A percentile compares a stretch with the other conserved stretches of the same genome.
Conservation (phyloP, 495 filamentous ascomycete genomes). For the Lasiosphaeria hispida region DNA sequence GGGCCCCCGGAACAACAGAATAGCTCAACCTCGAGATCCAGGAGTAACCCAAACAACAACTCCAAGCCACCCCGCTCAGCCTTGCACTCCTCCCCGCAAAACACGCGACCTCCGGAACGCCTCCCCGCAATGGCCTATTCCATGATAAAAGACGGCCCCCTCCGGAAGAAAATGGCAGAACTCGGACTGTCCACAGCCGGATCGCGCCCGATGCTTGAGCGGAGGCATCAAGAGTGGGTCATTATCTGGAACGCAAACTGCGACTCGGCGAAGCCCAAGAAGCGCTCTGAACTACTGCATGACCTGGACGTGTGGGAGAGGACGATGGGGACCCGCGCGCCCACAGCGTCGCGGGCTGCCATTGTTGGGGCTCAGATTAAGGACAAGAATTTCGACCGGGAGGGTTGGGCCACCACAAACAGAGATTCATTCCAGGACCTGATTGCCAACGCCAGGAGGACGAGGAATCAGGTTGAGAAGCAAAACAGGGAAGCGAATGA, state of each 20-base stretch:
- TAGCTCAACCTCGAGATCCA: no score
- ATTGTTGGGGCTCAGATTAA: constrained; percentile 49
- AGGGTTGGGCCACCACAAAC: constrained; percentile 71
- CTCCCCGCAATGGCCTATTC: constrained; percentile 78
- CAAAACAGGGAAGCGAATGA: constrained; percentile 7
- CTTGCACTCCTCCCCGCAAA: constrained; percentile 14
- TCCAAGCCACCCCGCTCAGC: constrained; percentile 20
- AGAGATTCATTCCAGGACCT: constrained; percentile 69
- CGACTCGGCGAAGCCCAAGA: constrained; percentile 70
- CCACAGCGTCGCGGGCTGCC: constrained; percentile 29
- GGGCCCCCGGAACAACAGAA: constrained; percentile 32
- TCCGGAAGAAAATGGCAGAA: constrained; percentile 78
- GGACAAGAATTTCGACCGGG: constrained; percentile 79
- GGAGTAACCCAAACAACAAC: constrained; percentile 19
- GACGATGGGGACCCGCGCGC: constrained; percentile 58
- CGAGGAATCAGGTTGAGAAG: constrained; percentile 12
- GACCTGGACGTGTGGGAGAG: constrained; percentile 85
- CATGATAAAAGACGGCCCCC: constrained; percentile 68
- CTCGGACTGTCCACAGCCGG: constrained; percentile 77
- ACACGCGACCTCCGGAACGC: constrained; percentile 42
- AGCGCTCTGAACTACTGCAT: constrained; percentile 65
- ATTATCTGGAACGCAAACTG: constrained; percentile 97
- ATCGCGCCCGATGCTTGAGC: constrained; percentile 62
- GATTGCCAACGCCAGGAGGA: constrained; percentile 62
- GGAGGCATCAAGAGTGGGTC: constrained; percentile 87